Evolutionary conservation across 2,329 filamentous ascomycete species (phyloP).

Genomic region (Ophiostoma australiae): DNA sequence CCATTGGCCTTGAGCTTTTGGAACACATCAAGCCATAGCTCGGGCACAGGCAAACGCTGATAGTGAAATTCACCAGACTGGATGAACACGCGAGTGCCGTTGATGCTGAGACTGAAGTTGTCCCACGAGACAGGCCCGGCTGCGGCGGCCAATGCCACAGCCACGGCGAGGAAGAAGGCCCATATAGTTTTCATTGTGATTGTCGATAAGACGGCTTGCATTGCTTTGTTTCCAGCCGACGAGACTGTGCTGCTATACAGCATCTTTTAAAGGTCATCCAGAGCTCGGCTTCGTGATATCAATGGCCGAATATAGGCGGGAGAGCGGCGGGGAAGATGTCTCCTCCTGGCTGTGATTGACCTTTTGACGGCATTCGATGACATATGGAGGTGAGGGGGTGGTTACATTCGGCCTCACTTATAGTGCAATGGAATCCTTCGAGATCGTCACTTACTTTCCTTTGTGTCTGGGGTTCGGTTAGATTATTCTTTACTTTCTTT

Average conservation of each 20-base stretch:
- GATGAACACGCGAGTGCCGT: slow-evolving; percentile 45
- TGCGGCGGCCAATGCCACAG: slow-evolving; percentile 33
- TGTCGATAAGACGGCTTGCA: background rate
- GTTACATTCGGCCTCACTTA: background rate
- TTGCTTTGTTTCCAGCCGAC: background rate
- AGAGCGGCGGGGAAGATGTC: background rate
- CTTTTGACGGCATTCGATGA: background rate
- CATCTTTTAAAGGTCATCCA: background rate
- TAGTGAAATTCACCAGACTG: slow-evolving; percentile 51
- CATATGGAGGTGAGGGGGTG: slow-evolving; percentile 6
- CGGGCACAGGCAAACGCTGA: slow-evolving; percentile 48
- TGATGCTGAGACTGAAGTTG: slow-evolving; percentile 46
- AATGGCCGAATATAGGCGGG: background rate
- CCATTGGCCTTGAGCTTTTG: slow-evolving; percentile 79
- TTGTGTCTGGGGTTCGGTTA: background rate
- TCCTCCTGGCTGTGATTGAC: background rate
- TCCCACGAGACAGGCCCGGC: slow-evolving; percentile 48
- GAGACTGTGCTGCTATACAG: background rate
- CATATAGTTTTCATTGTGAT: background rate
- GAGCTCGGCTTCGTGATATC: background rate
- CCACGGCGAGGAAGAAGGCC: background rate
- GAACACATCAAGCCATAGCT: slow-evolving; percentile 50
- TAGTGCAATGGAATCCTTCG: background rate
- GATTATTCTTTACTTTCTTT: background rate
- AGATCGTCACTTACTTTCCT: background rate